Base-by-base conservation (phyloP, 345 rosid species). In the Hibiscus mutabilis region DNA sequence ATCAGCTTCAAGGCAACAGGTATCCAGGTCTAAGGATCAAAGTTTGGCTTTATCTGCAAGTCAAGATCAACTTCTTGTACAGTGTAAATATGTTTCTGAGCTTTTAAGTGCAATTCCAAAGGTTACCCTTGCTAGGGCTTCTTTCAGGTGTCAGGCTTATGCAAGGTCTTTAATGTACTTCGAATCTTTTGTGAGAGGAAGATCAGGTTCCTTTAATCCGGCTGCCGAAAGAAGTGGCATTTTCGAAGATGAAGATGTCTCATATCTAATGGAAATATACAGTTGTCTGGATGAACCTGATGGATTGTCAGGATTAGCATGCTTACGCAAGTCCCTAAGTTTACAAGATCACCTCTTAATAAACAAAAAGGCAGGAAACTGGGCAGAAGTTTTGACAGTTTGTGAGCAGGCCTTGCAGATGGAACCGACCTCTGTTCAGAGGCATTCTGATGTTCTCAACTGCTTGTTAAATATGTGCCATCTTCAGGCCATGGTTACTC, bases 401-500 rank as follows among this genome's bases (percentile, higher is more conserved):
- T 94, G 96, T 79, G 98, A 94, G 82, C 97, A 90, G 82, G 97
- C 97, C 72, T 84, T 94, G 87, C 97, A 88, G 82, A 89, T 90
- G 95, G 97, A 94, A 78, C 94, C 98, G 29, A 80, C 84, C 73
- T 88, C 97, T 69, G 88, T 84, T 73, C 93, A 87, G 82, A 83
- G 98, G 79, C 98, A 94, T 77, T 91, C 97, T 14, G 98, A 94
- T 80, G 89, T 86, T 63, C 91, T 94, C 42, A 94, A 94, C 79
- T 94, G 97, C 79, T 87, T 91, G 63, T 85, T 91, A 60, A 94
- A 94, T 79, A 91, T 91, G 97, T 90, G 92, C 82, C 95, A 90
- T 80, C 98, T 91, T 83, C 98, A 94, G 89, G 91, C 97, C 74
- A 91, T 94, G 96, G 92, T 91, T 74, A 90, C 95, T 71, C 92